phyloP scores from a whole-genome alignment of 2,329 filamentous ascomycete genomes.

The Clonostachys chloroleuca region DNA sequence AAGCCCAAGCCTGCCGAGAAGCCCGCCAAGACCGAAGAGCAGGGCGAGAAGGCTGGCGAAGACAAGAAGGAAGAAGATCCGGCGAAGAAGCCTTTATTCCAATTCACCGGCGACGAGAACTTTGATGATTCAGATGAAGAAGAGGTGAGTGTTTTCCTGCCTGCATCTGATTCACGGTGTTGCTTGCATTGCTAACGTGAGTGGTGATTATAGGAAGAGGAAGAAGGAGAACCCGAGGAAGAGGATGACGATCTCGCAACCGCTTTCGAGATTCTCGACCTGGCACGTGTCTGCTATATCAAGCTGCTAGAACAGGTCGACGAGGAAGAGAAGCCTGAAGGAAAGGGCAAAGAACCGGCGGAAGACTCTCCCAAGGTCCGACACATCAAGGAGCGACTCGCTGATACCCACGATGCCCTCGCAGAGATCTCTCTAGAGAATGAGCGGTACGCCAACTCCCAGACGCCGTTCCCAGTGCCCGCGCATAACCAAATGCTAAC shows the following conservation, averaged over 20 bases:
- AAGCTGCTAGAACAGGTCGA: constrained; percentile 43
- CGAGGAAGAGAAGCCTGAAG: constrained; percentile 24
- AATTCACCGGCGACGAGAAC: constrained; percentile 92
- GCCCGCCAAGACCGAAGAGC: constrained; percentile 28
- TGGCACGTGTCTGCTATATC: constrained; percentile 63
- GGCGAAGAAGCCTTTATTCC: constrained; percentile 65
- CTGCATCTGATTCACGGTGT: no score
- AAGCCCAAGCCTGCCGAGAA: constrained; percentile 35
- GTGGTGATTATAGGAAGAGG: constrained; percentile 23
- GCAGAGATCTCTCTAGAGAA: constrained; percentile 97
- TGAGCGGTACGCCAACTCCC: constrained; percentile 54
- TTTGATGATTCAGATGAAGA: constrained; percentile 81
- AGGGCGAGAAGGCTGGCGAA: constrained; percentile 37
- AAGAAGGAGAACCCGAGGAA: constrained; percentile 45
- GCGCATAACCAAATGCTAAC: not conserved
- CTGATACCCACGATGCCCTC: constrained; percentile 89
- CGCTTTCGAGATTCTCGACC: constrained; percentile 80
- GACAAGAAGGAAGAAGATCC: constrained; percentile 23
- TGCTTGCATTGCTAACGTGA: not conserved
- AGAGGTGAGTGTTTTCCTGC: constrained; percentile 35
- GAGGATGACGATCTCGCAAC: constrained; percentile 72
- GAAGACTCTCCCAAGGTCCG: constrained; percentile 35
- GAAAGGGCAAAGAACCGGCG: constrained; percentile 36
- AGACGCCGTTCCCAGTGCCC: not conserved
- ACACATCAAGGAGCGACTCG: constrained; percentile 78